These are phyloP conservation scores for Adansonia gregorii DNA, from an alignment of 441 rosid species.

Conservation along the genomic window DNA sequence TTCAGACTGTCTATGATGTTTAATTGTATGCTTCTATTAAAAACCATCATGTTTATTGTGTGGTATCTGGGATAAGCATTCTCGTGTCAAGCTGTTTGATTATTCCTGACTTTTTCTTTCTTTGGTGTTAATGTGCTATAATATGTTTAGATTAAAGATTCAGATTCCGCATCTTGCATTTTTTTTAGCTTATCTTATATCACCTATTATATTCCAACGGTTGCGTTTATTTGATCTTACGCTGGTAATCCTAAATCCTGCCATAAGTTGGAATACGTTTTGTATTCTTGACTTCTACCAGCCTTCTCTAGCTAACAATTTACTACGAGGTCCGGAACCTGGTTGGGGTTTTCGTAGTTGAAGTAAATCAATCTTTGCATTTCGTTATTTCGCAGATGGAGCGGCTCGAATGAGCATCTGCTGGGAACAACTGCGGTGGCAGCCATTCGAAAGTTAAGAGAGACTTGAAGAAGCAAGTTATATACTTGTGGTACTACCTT, in stretches of 20 bases:
- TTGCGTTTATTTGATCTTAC: not conserved
- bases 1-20: constrained; percentile 65
- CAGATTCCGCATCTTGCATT: not conserved
- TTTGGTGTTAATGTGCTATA: no score
- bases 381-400: constrained; percentile 64
- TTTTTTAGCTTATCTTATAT: not conserved
- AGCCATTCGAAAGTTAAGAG: constrained; percentile 10
- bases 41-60: not conserved
- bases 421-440: constrained; percentile 23
- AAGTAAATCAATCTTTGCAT: not conserved
- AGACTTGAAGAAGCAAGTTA: constrained; percentile 4
- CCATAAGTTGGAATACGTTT: not conserved
- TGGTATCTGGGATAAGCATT: not conserved
- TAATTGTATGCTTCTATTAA: not conserved
- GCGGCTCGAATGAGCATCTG: constrained; percentile 62
- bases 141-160: no score
- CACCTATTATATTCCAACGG: not conserved
- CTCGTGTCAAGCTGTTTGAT: not conserved
- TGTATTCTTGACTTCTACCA: not conserved
- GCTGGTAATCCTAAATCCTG: not conserved
- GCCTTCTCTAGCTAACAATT: not conserved
- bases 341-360: not conserved
- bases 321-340: not conserved
- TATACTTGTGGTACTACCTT: not conserved
- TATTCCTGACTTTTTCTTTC: no score